A percentile compares a stretch with the other conserved stretches of the same genome.
These are phyloP conservation scores for Botrytis sinoallii DNA, from an alignment of 2,329 filamentous ascomycete species.

Conservation along the genomic window DNA sequence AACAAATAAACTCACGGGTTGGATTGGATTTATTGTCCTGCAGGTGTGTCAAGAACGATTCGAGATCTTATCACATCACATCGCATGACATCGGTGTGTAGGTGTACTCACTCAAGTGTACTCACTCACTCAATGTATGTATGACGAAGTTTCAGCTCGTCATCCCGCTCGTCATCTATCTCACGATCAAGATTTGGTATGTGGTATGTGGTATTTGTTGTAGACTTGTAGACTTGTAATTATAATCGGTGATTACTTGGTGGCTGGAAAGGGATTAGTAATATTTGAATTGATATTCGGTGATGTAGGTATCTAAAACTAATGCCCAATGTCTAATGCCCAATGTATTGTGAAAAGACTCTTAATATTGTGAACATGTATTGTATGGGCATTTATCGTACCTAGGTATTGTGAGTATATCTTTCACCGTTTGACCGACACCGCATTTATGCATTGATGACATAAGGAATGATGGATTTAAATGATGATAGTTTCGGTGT, in stretches of 20 bases:
- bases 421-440: not conserved
- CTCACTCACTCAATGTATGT: not conserved
- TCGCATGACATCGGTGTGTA: not conserved
- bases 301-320: not conserved
- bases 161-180: not conserved
- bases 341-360: not conserved
- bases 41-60: not conserved
- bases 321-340: too few relatives aligned
- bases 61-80: not conserved
- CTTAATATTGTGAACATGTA: too few relatives aligned
- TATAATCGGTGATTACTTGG: not conserved
- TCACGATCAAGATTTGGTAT: not conserved
- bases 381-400: not conserved
- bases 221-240: too few relatives aligned
- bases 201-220: not conserved
- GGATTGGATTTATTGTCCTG: not conserved
- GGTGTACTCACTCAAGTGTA: not conserved
- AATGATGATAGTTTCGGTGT: not conserved
- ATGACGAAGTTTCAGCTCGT: not conserved
- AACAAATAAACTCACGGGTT: not conserved
- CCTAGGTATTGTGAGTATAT: too few relatives aligned
- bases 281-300: not conserved
- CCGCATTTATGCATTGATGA: conserved; percentile 7
- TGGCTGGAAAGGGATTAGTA: not conserved
- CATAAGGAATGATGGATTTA: not conserved